Percentiles rank a stretch among this genome's conserved stretches.
phyloP scores from a whole-genome alignment of 176 grass and related monocot species.

The Elymus sibiricus region DNA sequence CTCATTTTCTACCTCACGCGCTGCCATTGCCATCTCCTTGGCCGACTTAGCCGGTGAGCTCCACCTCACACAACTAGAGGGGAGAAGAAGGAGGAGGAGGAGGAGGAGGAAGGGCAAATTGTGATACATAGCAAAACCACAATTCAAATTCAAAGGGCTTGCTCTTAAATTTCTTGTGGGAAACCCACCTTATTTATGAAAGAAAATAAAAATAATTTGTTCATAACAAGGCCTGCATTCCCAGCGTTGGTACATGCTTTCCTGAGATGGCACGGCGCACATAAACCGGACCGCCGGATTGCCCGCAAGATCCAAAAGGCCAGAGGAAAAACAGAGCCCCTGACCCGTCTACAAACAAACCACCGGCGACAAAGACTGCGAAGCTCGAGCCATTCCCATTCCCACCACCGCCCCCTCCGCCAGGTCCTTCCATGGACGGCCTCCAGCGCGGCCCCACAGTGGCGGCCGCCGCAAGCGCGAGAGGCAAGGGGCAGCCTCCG shows the following conservation, averaged over 20 bases:
- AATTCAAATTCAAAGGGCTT: not conserved
- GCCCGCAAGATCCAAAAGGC: not conserved
- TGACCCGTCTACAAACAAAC: not conserved
- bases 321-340: not conserved
- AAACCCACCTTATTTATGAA: not conserved
- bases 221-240: not conserved
- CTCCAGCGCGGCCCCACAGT: conserved; percentile 32
- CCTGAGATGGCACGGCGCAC: not conserved
- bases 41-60: no score
- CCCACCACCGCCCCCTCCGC: not conserved
- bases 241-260: not conserved
- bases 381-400: not conserved
- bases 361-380: not conserved
- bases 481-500: not conserved
- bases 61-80: no score
- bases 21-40: no score
- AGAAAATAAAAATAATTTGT: not conserved
- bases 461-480: not conserved
- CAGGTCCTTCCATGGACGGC: conserved; percentile 22
- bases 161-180: not conserved
- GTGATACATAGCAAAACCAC: not conserved
- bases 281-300: not conserved
- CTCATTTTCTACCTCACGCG: no score
- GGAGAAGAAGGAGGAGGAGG: not conserved
- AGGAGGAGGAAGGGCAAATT: not conserved